Conservation (phyloP, 2,329 filamentous ascomycete species). For the Podosphaera xanthii region DNA sequence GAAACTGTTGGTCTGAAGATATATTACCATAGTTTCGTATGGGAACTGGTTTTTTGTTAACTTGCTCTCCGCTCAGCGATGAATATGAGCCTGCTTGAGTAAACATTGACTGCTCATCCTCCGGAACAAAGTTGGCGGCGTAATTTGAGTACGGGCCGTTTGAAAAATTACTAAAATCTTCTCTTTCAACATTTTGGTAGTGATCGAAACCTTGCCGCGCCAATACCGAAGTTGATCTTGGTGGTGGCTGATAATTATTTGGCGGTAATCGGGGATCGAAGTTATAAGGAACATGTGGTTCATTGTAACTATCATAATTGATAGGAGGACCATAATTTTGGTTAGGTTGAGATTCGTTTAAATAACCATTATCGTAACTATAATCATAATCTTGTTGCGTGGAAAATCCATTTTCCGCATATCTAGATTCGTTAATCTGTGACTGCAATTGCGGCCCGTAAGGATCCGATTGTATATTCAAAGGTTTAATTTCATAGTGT, state of each 20-base stretch:
- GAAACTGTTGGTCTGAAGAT: slow-evolving; percentile 5
- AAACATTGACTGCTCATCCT: slow-evolving; percentile 32
- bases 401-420: slow-evolving; percentile 38
- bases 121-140: slow-evolving; percentile 1
- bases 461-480: slow-evolving; percentile 45
- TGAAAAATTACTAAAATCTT: slow-evolving; percentile 6
- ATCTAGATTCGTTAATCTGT: slow-evolving; percentile 50
- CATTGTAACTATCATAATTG: slow-evolving; percentile 8
- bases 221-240: slow-evolving; percentile 12
- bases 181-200: slow-evolving; percentile 6
- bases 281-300: slow-evolving; percentile 2
- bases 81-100: slow-evolving; percentile 39
- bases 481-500: slow-evolving; percentile 26
- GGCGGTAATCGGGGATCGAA: slow-evolving; percentile 1
- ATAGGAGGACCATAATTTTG: slow-evolving; percentile 5
- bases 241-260: slow-evolving; percentile 11
- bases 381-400: slow-evolving; percentile 22
- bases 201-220: slow-evolving; percentile 5
- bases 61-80: slow-evolving; percentile 19
- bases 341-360: slow-evolving; percentile 7
- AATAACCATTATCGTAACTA: slow-evolving; percentile 11
- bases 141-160: slow-evolving; percentile 9
- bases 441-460: slow-evolving; percentile 22
- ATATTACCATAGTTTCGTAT: slow-evolving; percentile 17
- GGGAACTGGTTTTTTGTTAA: slow-evolving; percentile 34